Evolutionary conservation across 345 rosid species (phyloP).

Genomic region (Corchorus olitorius): DNA sequence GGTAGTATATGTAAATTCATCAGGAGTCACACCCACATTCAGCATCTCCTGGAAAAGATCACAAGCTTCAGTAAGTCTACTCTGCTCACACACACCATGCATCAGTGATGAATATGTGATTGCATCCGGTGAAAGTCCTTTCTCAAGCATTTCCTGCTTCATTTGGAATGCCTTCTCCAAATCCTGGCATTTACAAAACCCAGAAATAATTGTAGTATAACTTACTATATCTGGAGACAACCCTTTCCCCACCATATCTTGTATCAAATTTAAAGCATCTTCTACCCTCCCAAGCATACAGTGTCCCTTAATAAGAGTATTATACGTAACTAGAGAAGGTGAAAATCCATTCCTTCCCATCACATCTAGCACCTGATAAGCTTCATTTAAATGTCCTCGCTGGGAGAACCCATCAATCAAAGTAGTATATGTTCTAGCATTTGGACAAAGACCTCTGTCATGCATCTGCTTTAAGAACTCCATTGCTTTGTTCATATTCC

Average conservation of each 20-base stretch:
- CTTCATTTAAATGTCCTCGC: slow-evolving; percentile 63
- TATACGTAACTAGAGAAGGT: slow-evolving; percentile 84
- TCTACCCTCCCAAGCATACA: slow-evolving; percentile 67
- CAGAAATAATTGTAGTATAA: slow-evolving; percentile 76
- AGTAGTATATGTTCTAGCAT: slow-evolving; percentile 80
- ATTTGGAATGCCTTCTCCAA: slow-evolving; percentile 63
- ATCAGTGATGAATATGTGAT: slow-evolving; percentile 76
- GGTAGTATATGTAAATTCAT: slow-evolving; percentile 72
- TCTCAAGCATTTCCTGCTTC: slow-evolving; percentile 65
- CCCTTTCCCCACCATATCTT: slow-evolving; percentile 60
- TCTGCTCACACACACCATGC: slow-evolving; percentile 70
- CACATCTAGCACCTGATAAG: slow-evolving; percentile 55
- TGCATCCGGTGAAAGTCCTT: slow-evolving; percentile 60
- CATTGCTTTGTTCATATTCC: slow-evolving; percentile 76
- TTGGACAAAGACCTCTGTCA: slow-evolving; percentile 72
- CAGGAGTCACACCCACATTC: slow-evolving; percentile 50
- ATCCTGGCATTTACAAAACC: slow-evolving; percentile 62
- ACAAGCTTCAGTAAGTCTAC: slow-evolving; percentile 74
- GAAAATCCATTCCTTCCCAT: slow-evolving; percentile 64
- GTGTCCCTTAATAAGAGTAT: slow-evolving; percentile 75
- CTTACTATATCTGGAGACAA: slow-evolving; percentile 75
- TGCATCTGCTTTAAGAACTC: slow-evolving; percentile 86
- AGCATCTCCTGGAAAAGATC: slow-evolving; percentile 75
- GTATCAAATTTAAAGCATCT: slow-evolving; percentile 54
- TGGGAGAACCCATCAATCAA: slow-evolving; percentile 83